Evolutionary conservation across 768 basidiomycete species (phyloP), one percentile per base, ranked within the genome.

Genomic region (Boletus reticulatus): DNA sequence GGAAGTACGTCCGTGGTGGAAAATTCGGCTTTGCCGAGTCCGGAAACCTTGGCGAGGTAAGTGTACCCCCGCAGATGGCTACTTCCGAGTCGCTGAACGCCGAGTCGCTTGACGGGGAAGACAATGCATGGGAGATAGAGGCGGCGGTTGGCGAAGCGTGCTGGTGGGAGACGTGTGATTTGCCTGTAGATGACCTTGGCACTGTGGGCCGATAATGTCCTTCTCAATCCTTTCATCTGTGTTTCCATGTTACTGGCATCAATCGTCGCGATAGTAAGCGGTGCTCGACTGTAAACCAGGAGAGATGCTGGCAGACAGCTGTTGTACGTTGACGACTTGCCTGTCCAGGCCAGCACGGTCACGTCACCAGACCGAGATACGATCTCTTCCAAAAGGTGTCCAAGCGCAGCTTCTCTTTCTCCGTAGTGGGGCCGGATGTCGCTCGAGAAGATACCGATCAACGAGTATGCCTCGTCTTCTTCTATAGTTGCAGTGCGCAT

Each of bases 11-110:
- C 57, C 8, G 36, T n/a, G 29, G 53, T 48, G 29, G 6, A 8
- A 42, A 58, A 22, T 20, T 55, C 39, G 3, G 51, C 48, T 19
- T 51, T 12, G 20, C 57, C 53, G 3, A 55, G 39, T 2, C 36
- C 58, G 13, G 50, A 52, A 2, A 43, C 42, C 29, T 52, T 39
- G 19, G 50, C 58, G 22, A 6, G 27, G n/a, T 59, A 59, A 16
- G 27, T 36, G 14, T 37, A 20, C 24, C 27, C 13, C 46, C 17
- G 43, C 12, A 19, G 16, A 36, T 44, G 34, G 22, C 16, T 19
- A 24, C 16, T 51, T 14, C 41, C 41, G 4, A 32, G 41, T 22
- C 36, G 6, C 9, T 47, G 42, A 14, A 52, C 29, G 12, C n/a
- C 51, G 27, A 53, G 44, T 31, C 32, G 12, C 17, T 42, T 48